Conservation (phyloP, 192 early-diverging fungal genomes). For the Gamsiella multidivaricata region DNA sequence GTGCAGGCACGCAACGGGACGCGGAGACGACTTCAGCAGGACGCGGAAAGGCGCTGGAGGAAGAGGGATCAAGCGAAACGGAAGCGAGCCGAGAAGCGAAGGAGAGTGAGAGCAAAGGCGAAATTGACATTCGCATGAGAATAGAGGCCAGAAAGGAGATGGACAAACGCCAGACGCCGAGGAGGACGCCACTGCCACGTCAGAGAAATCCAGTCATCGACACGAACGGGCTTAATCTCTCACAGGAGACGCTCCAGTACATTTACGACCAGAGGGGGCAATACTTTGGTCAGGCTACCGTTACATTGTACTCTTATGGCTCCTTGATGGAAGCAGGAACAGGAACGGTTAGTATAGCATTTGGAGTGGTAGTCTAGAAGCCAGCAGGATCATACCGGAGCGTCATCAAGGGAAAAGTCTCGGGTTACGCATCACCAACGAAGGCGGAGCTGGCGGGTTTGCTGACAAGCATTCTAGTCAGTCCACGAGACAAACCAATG, state of each 20-base stretch:
- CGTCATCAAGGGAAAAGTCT: background rate
- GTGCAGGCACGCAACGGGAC: too few relatives aligned
- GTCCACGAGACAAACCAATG: background rate
- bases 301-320: constrained; percentile 6
- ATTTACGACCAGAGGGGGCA: background rate
- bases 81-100: background rate
- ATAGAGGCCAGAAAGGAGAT: background rate
- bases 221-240: background rate
- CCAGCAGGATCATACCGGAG: background rate
- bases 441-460: constrained; percentile 6
- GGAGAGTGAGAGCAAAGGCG: background rate
- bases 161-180: background rate
- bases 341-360: background rate
- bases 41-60: too few relatives aligned
- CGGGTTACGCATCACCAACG: background rate
- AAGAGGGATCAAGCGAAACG: too few relatives aligned
- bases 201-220: background rate
- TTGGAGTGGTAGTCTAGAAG: background rate
- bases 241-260: background rate
- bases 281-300: background rate
- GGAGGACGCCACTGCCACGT: background rate
- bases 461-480: background rate
- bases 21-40: too few relatives aligned
- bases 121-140: too few relatives aligned
- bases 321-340: background rate